phyloP scores from a whole-genome alignment of 257 asterid species.

The Nemophila menziesii region DNA sequence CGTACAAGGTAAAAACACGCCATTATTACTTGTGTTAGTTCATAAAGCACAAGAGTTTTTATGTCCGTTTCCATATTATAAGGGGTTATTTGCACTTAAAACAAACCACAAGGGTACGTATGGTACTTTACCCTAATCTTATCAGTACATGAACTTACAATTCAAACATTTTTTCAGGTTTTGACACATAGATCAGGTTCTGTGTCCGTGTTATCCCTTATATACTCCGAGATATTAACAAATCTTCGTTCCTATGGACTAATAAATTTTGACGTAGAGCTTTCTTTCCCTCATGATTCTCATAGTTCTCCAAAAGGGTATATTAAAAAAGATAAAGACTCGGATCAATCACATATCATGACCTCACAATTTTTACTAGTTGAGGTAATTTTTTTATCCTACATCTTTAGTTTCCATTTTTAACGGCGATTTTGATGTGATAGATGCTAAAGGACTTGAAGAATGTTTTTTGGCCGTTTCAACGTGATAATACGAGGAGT shows the following conservation, averaged over 20 bases:
- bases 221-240: conserved; percentile 71
- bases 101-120: too few relatives aligned
- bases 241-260: conserved; percentile 61
- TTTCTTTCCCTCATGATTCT: conserved; percentile 59
- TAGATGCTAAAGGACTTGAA: conserved; percentile 68
- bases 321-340: conserved; percentile 53
- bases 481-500: conserved; percentile 43
- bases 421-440: conserved; percentile 6
- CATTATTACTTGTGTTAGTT: too few relatives aligned
- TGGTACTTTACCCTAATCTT: too few relatives aligned
- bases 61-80: too few relatives aligned
- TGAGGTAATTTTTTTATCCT: conserved; percentile 34
- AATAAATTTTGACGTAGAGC: conserved; percentile 60
- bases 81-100: too few relatives aligned
- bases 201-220: conserved; percentile 56
- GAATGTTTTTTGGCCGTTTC: conserved; percentile 83
- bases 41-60: too few relatives aligned
- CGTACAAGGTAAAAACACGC: too few relatives aligned
- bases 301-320: conserved; percentile 58
- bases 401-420: not conserved
- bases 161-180: conserved; percentile 52
- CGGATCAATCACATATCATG: conserved; percentile 51
- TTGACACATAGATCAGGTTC: conserved; percentile 81
- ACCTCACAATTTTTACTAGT: conserved; percentile 49
- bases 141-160: too few relatives aligned